Percentiles rank a stretch among this genome's conserved stretches.
Evolutionary conservation across 2,329 filamentous ascomycete genomes (phyloP).

Genomic region (Epichloe festucae): DNA sequence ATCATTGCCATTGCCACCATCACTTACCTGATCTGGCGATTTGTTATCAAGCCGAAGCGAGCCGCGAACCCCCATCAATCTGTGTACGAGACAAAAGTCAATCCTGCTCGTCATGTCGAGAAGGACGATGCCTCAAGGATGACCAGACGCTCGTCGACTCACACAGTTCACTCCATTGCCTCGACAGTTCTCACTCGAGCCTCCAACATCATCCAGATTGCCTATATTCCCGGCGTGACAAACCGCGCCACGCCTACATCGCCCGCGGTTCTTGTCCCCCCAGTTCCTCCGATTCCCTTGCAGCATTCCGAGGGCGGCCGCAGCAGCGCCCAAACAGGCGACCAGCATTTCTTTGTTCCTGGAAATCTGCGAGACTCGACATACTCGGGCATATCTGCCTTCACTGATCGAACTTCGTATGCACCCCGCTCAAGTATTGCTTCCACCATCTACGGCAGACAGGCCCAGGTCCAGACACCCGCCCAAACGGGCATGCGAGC

Average conservation of each 20-base stretch:
- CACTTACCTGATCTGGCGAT: conserved; percentile 76
- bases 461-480: conserved; percentile 69
- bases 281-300: conserved; percentile 81
- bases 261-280: conserved; percentile 70
- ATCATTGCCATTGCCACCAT: conserved; percentile 60
- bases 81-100: conserved; percentile 44
- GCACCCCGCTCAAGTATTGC: conserved; percentile 64
- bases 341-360: conserved; percentile 89
- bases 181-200: conserved; percentile 91
- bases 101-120: conserved; percentile 25
- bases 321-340: conserved; percentile 43
- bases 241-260: conserved; percentile 81
- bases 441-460: conserved; percentile 87
- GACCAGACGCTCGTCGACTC: conserved; percentile 58
- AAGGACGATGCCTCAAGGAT: conserved; percentile 30
- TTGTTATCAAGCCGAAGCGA: conserved; percentile 70
- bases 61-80: conserved; percentile 39
- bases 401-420: conserved; percentile 48
- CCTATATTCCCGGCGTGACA: conserved; percentile 94
- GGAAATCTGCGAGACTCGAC: conserved; percentile 83
- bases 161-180: conserved; percentile 83
- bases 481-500: conserved; percentile 78
- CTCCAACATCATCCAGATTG: conserved; percentile 98
- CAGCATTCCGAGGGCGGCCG: conserved; percentile 34
- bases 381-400: conserved; percentile 63